phyloP scores from a whole-genome alignment of 2,329 filamentous ascomycete genomes.

The Colletotrichum sp. region DNA sequence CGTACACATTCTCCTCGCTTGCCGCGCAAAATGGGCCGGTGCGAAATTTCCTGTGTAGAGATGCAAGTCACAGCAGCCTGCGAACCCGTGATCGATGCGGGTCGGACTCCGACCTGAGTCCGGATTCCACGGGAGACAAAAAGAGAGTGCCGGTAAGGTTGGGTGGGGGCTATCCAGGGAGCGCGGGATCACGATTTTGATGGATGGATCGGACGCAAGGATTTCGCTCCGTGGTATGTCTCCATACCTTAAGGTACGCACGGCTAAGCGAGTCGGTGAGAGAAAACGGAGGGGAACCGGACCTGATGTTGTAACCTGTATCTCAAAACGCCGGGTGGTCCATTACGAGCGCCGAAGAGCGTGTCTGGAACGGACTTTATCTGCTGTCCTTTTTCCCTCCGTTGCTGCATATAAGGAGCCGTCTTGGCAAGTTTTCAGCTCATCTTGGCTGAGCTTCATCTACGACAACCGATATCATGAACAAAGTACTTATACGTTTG shows the following conservation, averaged over 20 bases:
- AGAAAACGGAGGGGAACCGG: not conserved
- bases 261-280: not conserved
- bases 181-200: conserved; percentile 8
- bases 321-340: not conserved
- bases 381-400: not conserved
- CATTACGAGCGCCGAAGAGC: too few species aligned
- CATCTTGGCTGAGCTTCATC: too few species aligned
- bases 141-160: not conserved
- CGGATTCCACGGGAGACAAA: not conserved
- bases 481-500: too few species aligned
- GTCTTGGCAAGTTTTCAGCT: too few species aligned
- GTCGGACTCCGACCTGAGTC: conserved; percentile 9
- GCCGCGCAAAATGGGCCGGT: not conserved
- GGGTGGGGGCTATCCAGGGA: not conserved
- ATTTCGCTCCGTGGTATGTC: not conserved
- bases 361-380: not conserved
- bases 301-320: not conserved
- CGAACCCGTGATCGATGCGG: conserved; percentile 2
- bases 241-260: too few species aligned
- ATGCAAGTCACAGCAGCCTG: not conserved
- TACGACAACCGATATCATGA: too few species aligned
- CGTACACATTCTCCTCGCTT: too few species aligned
- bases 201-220: conserved; percentile 12
- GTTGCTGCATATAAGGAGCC: not conserved
- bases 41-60: not conserved